Conservation (phyloP, 1,284 basidiomycete genomes). For the Puccinia hordei region DNA sequence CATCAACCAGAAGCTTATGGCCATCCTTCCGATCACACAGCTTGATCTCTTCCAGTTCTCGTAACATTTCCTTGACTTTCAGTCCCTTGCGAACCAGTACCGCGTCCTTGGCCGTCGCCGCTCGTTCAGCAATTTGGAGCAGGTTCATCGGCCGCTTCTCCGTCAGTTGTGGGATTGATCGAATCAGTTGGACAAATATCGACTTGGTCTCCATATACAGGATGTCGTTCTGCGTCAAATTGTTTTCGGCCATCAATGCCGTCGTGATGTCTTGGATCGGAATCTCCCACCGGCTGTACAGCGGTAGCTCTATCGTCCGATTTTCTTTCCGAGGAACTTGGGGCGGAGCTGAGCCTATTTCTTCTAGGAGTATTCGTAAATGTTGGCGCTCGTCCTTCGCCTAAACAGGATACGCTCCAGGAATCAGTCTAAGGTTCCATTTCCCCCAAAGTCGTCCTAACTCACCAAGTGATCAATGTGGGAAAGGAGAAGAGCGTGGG, state of each 20-base stretch:
- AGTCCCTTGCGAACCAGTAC: constrained; percentile 92
- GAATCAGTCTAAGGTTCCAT: constrained; percentile 37
- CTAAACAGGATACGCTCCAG: constrained; percentile 61
- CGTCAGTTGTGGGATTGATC: constrained; percentile 81
- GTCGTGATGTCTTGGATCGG: constrained; percentile 96
- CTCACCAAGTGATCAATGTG: constrained; percentile 87
- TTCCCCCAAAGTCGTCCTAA: not conserved
- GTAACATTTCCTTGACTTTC: constrained; percentile 98
- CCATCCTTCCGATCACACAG: constrained; percentile 75
- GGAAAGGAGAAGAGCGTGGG: constrained; percentile 88
- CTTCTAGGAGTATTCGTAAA: constrained; percentile 90
- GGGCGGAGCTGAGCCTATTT: constrained; percentile 84
- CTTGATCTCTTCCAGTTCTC: constrained; percentile 88
- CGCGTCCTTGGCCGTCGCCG: constrained; percentile 95
- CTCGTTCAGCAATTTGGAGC: constrained; percentile 83
- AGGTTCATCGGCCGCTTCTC: constrained; percentile 88
- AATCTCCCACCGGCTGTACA: constrained; percentile 99
- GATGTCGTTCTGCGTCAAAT: constrained; percentile 96
- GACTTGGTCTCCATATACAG: constrained; percentile 99
- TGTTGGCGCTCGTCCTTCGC: constrained; percentile 97
- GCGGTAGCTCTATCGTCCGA: constrained; percentile 81
- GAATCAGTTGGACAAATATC: constrained; percentile 95
- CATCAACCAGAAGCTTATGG: constrained; percentile 93
- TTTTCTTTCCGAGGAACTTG: constrained; percentile 99
- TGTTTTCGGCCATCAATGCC: constrained; percentile 85